Conservation (phyloP, 495 filamentous ascomycete species). For the Podospora appendiculata region DNA sequence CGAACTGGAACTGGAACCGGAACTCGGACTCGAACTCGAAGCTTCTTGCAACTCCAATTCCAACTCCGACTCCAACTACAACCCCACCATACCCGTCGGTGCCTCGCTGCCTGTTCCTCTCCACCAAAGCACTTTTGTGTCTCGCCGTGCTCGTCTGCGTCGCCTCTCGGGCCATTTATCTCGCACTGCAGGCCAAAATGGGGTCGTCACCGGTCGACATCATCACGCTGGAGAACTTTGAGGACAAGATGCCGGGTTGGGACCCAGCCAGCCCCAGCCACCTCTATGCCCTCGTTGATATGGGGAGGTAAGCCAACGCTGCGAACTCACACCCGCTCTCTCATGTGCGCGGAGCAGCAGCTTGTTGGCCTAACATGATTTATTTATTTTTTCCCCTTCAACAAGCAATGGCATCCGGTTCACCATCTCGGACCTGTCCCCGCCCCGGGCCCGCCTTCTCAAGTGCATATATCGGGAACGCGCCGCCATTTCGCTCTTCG, state of each 20-base stretch:
- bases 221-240: constrained; percentile 44
- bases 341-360: not conserved
- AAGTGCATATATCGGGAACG: constrained; percentile 72
- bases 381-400: not conserved
- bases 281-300: constrained; percentile 58
- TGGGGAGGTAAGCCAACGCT: constrained; percentile 55
- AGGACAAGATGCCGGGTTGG: constrained; percentile 40
- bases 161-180: too few species aligned
- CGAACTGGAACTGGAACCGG: too few species aligned
- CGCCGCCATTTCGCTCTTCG: constrained; percentile 79
- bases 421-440: constrained; percentile 73
- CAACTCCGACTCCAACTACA: too few species aligned
- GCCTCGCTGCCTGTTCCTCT: too few species aligned
- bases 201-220: constrained; percentile 21
- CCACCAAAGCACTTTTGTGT: too few species aligned
- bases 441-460: constrained; percentile 61
- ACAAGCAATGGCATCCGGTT: constrained; percentile 90
- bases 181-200: constrained; percentile 7
- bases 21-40: too few species aligned
- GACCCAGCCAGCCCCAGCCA: constrained; percentile 31
- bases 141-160: too few species aligned
- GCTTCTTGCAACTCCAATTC: too few species aligned
- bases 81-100: too few species aligned
- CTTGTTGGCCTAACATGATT: constrained; percentile 2
- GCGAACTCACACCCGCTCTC: not conserved